phyloP scores from a whole-genome alignment of 805 yeast species.

The Nakazawaea ernobii region DNA sequence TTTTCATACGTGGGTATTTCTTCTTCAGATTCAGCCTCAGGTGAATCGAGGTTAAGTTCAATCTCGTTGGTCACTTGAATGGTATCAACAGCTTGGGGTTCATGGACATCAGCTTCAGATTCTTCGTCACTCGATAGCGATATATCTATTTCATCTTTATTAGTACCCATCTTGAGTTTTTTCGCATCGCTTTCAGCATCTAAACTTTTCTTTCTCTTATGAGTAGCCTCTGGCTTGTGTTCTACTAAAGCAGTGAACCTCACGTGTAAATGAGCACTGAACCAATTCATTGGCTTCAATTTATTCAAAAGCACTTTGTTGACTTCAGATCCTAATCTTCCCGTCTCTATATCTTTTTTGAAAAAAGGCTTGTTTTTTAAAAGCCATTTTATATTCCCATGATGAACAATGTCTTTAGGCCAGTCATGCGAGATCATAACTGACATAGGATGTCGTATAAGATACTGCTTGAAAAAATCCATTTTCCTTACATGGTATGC shows the following conservation, averaged over 20 bases:
- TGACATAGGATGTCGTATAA: constrained; percentile 36
- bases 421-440: constrained; percentile 84
- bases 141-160: constrained; percentile 24
- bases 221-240: constrained; percentile 13
- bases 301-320: constrained; percentile 46
- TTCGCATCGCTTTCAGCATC: constrained; percentile 1
- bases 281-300: constrained; percentile 70
- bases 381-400: constrained; percentile 53
- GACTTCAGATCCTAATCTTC: constrained; percentile 68
- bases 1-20: constrained; percentile 5
- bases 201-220: constrained; percentile 11
- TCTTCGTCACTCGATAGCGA: constrained; percentile 14
- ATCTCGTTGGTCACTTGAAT: neutral
- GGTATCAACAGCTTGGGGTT: neutral
- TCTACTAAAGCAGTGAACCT: constrained; percentile 52
- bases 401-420: constrained; percentile 74
- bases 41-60: neutral
- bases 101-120: constrained; percentile 13
- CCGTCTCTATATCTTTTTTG: constrained; percentile 50
- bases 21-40: neutral
- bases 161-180: constrained; percentile 10
- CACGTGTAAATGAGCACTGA: constrained; percentile 86
- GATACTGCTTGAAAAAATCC: constrained; percentile 51
- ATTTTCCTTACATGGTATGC: constrained; percentile 70
- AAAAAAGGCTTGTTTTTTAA: constrained; percentile 63